These are phyloP conservation scores for Brettanomyces nanus DNA, from an alignment of 805 yeast species.

Conservation along the genomic window DNA sequence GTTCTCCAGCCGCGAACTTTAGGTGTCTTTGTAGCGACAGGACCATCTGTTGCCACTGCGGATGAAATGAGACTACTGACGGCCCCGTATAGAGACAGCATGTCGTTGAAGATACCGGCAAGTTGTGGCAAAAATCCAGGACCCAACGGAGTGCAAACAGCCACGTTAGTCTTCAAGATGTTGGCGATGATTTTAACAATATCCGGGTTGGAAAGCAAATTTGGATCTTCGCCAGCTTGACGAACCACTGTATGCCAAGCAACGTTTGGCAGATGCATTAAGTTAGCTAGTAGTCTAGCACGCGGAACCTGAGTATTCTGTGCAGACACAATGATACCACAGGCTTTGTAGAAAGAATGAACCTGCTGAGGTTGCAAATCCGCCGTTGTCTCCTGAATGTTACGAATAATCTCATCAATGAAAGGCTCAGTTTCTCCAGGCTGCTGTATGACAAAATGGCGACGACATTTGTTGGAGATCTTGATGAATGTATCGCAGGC, in stretches of 20 bases:
- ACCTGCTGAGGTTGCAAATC: slow-evolving; percentile 96
- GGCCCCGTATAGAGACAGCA: slow-evolving; percentile 83
- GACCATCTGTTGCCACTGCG: slow-evolving; percentile 70
- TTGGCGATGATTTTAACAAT: slow-evolving; percentile 90
- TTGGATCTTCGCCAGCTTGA: slow-evolving; percentile 79
- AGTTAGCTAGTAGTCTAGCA: slow-evolving; percentile 61
- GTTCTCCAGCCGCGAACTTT: slow-evolving; percentile 93
- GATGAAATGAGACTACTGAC: slow-evolving; percentile 80
- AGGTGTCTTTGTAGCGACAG: slow-evolving; percentile 90
- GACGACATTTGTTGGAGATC: slow-evolving; percentile 89
- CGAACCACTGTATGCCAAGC: slow-evolving; percentile 91
- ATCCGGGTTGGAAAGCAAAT: slow-evolving; percentile 64
- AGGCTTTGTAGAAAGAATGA: slow-evolving; percentile 95
- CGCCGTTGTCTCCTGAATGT: slow-evolving; percentile 77
- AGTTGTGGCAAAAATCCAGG: slow-evolving; percentile 86
- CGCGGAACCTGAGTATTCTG: slow-evolving; percentile 65
- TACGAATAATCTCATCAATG: slow-evolving; percentile 78
- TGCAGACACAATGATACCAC: slow-evolving; percentile 88
- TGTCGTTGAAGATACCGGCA: slow-evolving; percentile 77
- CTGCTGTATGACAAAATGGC: slow-evolving; percentile 87
- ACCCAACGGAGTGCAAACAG: slow-evolving; percentile 92
- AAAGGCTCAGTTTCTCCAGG: slow-evolving; percentile 83
- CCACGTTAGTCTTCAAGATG: slow-evolving; percentile 88
- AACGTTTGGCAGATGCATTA: slow-evolving; percentile 87
- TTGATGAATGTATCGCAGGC: slow-evolving; percentile 98